These are phyloP conservation scores for Macrophomina phaseolina DNA, from an alignment of 2,329 filamentous ascomycete species.

Conservation along the genomic window DNA sequence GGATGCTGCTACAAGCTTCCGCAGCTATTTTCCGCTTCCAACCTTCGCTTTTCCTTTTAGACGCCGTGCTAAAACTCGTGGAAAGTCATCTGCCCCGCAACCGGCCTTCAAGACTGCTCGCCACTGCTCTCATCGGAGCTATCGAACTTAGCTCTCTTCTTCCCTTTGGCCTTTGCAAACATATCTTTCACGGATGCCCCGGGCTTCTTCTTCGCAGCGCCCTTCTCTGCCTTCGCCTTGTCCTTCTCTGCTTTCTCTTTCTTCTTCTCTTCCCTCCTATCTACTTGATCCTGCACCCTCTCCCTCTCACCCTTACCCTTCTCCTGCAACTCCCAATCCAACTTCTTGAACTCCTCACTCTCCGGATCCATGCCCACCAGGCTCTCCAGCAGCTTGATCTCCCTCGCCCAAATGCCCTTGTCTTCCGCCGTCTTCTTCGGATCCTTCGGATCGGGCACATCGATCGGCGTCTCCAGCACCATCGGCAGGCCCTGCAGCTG, in stretches of 20 bases:
- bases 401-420: slow-evolving; percentile 83
- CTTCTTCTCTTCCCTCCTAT: slow-evolving; percentile 71
- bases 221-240: slow-evolving; percentile 49
- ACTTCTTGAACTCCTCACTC: slow-evolving; percentile 70
- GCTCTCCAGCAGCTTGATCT: slow-evolving; percentile 92
- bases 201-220: slow-evolving; percentile 40
- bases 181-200: slow-evolving; percentile 58
- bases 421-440: slow-evolving; percentile 69
- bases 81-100: background rate
- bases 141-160: slow-evolving; percentile 37
- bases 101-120: slow-evolving; percentile 29
- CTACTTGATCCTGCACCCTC: slow-evolving; percentile 78
- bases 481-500: slow-evolving; percentile 81
- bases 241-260: slow-evolving; percentile 53
- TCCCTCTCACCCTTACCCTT: slow-evolving; percentile 73
- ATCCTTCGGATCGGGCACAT: slow-evolving; percentile 68
- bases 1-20: background rate
- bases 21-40: background rate
- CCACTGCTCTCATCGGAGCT: slow-evolving; percentile 32
- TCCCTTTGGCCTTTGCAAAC: slow-evolving; percentile 46
- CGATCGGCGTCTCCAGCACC: slow-evolving; percentile 95
- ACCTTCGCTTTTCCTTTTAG: background rate
- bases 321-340: slow-evolving; percentile 70
- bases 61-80: background rate
- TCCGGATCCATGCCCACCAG: slow-evolving; percentile 84